Evolutionary conservation across 2,329 filamentous ascomycete genomes (phyloP), one percentile per base, ranked within the genome.

Genomic region (Neoarthrinium moseri): DNA sequence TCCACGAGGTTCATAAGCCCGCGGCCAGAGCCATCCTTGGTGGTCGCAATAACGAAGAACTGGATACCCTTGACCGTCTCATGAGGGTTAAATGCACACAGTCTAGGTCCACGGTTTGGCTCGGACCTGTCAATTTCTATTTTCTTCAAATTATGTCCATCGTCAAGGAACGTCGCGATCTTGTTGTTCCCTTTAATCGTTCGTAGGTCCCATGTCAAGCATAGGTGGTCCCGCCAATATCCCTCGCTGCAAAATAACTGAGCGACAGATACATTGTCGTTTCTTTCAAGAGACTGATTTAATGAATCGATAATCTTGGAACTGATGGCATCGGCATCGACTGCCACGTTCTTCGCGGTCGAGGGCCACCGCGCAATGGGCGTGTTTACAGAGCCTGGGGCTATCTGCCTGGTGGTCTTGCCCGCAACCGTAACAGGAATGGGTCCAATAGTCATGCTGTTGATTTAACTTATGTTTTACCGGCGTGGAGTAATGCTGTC

Each of bases 151-250:
- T 64, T 52, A 21, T 67, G 59, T 10, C 55, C 56, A 3, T 44
- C 47, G 5, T 62, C 49, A 54, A 72, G 52, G 51, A 61, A 63
- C 2, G 56, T 40, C 42, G 57, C 32, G 35, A 79, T 73, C 23
- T 65, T 66, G 40, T 69, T 51, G 37, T 61, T 57, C 11, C 73
- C 71, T 51, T 75, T 72, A n/a, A 77, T 54, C 0, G 80, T 84
- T 27, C 70, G 75, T 20, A 81, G 68, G 26, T 78, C 71, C 73
- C 78, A 82, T 0, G 75, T 73, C 8, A 83, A 56, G 6, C 67
- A 73, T 4, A 84, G 69, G 44, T 83, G 75, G 54, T 84, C 81
- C 29, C 80, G 68, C 78, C 78, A 84, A 56, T 75, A 81, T 18
- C 73, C 68, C 29, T 74, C 69, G 10, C 73, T 62, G 3, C 74